A percentile compares a stretch with the other conserved stretches of the same genome.
phyloP scores from a whole-genome alignment of 208 protist genomes.

The Trypanosoma rangeli region DNA sequence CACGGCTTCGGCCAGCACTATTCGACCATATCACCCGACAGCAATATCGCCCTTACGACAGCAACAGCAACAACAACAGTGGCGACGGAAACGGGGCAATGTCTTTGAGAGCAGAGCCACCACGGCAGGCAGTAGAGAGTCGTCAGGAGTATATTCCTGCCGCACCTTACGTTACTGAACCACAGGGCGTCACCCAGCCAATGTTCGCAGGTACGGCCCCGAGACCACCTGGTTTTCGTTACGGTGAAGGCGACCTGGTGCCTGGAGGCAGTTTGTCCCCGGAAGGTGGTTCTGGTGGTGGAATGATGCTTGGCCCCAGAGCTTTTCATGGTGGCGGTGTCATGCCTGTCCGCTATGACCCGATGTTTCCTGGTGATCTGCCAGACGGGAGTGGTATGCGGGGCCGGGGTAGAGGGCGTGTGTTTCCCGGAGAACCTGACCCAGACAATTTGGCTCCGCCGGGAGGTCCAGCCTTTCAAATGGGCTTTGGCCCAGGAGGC shows the following conservation, averaged over 20 bases:
- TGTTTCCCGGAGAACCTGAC: constrained; percentile 82
- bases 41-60: not conserved
- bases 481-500: constrained; percentile 19
- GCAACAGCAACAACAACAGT: not conserved
- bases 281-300: constrained; percentile 25
- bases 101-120: not conserved
- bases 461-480: constrained; percentile 61
- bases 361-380: constrained; percentile 75
- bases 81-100: not conserved
- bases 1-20: constrained; percentile 6
- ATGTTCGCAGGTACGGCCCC: constrained; percentile 46
- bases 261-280: constrained; percentile 45
- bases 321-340: constrained; percentile 36
- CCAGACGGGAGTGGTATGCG: constrained; percentile 12
- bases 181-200: constrained; percentile 1
- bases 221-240: constrained; percentile 55
- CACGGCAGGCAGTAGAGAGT: not conserved
- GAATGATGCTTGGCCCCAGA: constrained; percentile 52
- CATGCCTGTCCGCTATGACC: constrained; percentile 62
- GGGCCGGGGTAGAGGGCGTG: constrained; percentile 13
- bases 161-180: not conserved
- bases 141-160: not conserved
- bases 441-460: constrained; percentile 65
- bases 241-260: constrained; percentile 71
- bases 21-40: not conserved